Percentiles rank a stretch among this genome's conserved stretches.
Evolutionary conservation across 371 early-diverging fungal species (phyloP).

Genomic region (Mucor saturninus): DNA sequence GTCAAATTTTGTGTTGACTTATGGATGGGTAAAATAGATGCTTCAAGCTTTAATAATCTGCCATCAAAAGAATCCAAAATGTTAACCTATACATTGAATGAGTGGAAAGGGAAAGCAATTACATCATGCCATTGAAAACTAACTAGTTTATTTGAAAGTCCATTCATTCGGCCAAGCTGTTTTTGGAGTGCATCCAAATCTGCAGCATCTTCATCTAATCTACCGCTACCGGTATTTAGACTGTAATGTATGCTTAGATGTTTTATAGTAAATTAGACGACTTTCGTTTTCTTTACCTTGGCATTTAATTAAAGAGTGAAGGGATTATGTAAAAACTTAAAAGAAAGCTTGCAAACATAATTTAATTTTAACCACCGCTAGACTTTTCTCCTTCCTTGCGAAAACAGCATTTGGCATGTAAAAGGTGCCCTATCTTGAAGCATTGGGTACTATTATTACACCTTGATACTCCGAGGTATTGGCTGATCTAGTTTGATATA

Average conservation of each 20-base stretch:
- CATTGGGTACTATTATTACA: too few relatives aligned
- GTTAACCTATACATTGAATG: slow-evolving; percentile 38
- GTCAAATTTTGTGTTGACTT: slow-evolving; percentile 84
- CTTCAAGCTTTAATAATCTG: slow-evolving; percentile 78
- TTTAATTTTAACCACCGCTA: too few relatives aligned
- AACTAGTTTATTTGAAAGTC: slow-evolving; percentile 47
- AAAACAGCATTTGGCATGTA: too few relatives aligned
- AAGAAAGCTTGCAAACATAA: too few relatives aligned
- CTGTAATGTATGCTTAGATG: background rate
- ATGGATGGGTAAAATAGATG: slow-evolving; percentile 86
- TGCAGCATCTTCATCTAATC: slow-evolving; percentile 26
- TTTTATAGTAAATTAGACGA: too few relatives aligned
- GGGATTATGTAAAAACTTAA: too few relatives aligned
- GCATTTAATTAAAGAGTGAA: too few relatives aligned
- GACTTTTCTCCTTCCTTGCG: too few relatives aligned
- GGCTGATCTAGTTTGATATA: too few relatives aligned
- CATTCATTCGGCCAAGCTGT: slow-evolving; percentile 50
- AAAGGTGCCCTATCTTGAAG: too few relatives aligned
- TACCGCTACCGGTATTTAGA: slow-evolving; percentile 5
- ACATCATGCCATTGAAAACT: background rate
- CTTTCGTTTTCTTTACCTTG: too few relatives aligned
- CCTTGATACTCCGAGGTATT: too few relatives aligned
- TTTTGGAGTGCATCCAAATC: slow-evolving; percentile 45
- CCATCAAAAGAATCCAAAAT: slow-evolving; percentile 86
- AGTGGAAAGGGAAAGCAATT: background rate